These are phyloP conservation scores for Sporothrix euskadiensis DNA, from an alignment of 2,329 filamentous ascomycete genomes.

Conservation along the genomic window DNA sequence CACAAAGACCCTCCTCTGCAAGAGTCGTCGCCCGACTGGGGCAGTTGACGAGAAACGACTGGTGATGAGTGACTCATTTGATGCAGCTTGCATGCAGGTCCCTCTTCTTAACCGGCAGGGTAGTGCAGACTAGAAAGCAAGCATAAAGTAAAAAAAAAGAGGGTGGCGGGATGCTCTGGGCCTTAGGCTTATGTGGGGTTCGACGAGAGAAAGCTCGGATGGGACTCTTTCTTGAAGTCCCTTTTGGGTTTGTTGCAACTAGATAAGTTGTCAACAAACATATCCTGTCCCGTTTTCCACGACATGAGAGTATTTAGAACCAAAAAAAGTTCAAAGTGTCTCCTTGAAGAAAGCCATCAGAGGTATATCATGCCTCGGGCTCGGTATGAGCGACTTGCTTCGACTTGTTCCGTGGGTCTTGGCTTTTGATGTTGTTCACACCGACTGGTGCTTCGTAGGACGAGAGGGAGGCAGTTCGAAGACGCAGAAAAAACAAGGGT, in stretches of 20 bases:
- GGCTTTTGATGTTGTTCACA: not conserved
- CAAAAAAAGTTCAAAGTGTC: not conserved
- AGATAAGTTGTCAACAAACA: not conserved
- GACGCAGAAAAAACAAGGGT: conserved; percentile 15
- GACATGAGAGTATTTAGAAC: not conserved
- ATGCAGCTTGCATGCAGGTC: conserved; percentile 28
- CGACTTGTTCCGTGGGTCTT: not conserved
- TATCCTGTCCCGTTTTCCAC: not conserved
- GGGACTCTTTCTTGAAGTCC: not conserved
- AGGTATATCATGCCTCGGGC: too few species aligned
- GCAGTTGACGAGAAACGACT: conserved; percentile 35
- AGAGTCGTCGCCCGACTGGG: conserved; percentile 35
- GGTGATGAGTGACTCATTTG: conserved; percentile 40
- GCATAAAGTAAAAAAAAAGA: conserved; percentile 20
- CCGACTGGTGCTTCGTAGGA: conserved; percentile 24
- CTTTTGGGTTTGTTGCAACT: too few species aligned
- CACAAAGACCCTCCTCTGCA: conserved; percentile 21
- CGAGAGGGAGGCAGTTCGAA: conserved; percentile 11
- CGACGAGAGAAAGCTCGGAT: conserved; percentile 9
- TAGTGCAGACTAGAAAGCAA: conserved; percentile 27
- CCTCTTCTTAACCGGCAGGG: conserved; percentile 21
- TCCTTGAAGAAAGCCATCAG: not conserved
- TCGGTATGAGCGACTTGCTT: not conserved
- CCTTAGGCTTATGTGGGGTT: conserved; percentile 27
- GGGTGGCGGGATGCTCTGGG: conserved; percentile 17